phyloP scores from a whole-genome alignment of 345 rosid genomes.

The Murraya paniculata region DNA sequence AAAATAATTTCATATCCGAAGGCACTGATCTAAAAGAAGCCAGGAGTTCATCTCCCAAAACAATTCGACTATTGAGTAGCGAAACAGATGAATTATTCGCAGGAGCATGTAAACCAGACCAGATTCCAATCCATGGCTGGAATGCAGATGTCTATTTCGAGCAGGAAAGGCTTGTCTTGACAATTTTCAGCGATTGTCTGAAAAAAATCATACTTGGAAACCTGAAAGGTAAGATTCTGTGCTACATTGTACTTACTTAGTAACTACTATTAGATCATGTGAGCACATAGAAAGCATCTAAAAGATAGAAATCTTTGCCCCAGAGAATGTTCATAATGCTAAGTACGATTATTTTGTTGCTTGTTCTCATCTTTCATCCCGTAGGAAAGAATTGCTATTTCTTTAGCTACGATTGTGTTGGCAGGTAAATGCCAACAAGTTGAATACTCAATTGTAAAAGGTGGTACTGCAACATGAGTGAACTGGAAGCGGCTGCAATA shows the following conservation, averaged over 20 bases:
- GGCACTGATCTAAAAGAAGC: slow-evolving; percentile 15
- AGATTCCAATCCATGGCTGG: slow-evolving; percentile 14
- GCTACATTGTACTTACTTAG: background rate
- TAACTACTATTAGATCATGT: background rate
- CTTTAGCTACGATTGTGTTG: slow-evolving; percentile 1
- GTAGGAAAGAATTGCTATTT: background rate
- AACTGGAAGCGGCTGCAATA: background rate
- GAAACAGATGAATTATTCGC: slow-evolving; percentile 25
- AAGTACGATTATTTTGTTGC: background rate
- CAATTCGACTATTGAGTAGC: slow-evolving; percentile 28
- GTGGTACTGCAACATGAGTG: background rate
- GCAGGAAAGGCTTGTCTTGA: slow-evolving; percentile 44
- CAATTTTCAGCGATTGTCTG: slow-evolving; percentile 37
- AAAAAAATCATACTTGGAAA: slow-evolving; percentile 23
- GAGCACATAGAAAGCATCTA: background rate
- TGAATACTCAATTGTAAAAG: background rate
- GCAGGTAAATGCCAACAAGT: background rate
- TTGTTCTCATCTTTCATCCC: background rate
- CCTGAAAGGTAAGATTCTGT: slow-evolving; percentile 28
- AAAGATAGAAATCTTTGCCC: background rate
- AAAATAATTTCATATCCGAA: slow-evolving; percentile 6
- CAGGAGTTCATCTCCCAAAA: slow-evolving; percentile 24
- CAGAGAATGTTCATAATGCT: background rate
- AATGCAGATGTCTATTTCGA: slow-evolving; percentile 19
- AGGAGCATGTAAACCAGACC: slow-evolving; percentile 17